These are phyloP conservation scores for Trypanosoma mega DNA, from an alignment of 208 protist species.

Conservation along the genomic window DNA sequence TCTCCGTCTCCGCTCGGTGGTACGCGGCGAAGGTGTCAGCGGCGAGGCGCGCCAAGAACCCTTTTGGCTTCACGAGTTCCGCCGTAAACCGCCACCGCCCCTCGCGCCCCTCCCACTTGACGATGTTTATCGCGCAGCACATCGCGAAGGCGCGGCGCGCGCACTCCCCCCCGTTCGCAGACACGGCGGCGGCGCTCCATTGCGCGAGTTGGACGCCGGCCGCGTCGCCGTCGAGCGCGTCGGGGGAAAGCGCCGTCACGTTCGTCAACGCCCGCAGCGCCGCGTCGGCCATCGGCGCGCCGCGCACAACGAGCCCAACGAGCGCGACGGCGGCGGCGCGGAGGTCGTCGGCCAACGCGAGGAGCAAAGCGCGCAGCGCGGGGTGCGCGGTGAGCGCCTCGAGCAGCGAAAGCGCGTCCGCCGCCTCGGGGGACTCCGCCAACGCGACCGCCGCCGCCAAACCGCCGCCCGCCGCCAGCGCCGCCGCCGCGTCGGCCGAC, in stretches of 20 bases:
- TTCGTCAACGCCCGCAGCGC: slow-evolving; percentile 67
- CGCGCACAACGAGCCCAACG: slow-evolving; percentile 7
- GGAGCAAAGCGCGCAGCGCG: slow-evolving; percentile 1
- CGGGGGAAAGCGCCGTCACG: slow-evolving; percentile 47
- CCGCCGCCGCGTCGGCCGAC: slow-evolving; percentile 21
- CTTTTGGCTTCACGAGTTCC: slow-evolving; percentile 10
- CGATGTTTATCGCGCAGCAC: slow-evolving; percentile 78
- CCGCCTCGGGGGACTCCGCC: slow-evolving; percentile 17
- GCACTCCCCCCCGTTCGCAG: slow-evolving; percentile 1
- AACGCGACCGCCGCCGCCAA: slow-evolving; percentile 37
- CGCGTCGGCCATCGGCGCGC: neutral
- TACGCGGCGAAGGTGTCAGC: slow-evolving; percentile 20
- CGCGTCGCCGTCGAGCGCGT: slow-evolving; percentile 3
- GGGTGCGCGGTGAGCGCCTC: slow-evolving; percentile 28
- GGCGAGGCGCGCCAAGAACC: slow-evolving; percentile 16
- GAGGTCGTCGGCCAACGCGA: slow-evolving; percentile 2
- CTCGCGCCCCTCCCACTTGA: slow-evolving; percentile 46
- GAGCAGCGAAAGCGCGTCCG: slow-evolving; percentile 23
- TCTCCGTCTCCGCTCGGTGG: slow-evolving; percentile 33
- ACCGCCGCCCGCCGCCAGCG: slow-evolving; percentile 17
- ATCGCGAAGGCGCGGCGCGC: slow-evolving; percentile 54
- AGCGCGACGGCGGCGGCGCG: slow-evolving; percentile 7
- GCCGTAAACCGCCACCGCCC: slow-evolving; percentile 17
- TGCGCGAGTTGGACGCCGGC: slow-evolving; percentile 1
- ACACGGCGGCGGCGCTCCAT: neutral